These are phyloP conservation scores for Xylaria sp. DNA, from an alignment of 2,329 filamentous ascomycete species.

Conservation along the genomic window DNA sequence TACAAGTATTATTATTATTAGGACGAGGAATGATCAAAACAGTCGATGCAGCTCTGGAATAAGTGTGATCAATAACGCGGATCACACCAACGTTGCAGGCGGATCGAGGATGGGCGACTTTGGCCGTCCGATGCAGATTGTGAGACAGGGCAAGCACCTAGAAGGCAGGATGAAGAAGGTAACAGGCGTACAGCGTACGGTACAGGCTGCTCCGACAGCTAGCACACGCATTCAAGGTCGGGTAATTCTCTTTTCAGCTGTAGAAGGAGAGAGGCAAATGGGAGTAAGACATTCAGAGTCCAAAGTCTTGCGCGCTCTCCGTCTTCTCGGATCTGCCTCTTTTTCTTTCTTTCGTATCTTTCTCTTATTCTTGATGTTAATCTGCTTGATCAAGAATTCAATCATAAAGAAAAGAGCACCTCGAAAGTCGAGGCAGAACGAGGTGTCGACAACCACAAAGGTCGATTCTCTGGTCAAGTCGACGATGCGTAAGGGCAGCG, in stretches of 20 bases:
- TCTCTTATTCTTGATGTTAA: neutral
- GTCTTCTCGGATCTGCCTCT: neutral
- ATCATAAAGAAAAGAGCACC: neutral
- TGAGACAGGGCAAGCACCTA: constrained; percentile 19
- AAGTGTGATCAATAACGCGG: constrained; percentile 14
- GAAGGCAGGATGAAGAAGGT: constrained; percentile 11
- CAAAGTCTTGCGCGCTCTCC: neutral
- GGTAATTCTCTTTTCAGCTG: constrained; percentile 2
- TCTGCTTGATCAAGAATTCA: neutral
- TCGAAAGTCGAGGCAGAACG: neutral
- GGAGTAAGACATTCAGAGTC: constrained; percentile 1
- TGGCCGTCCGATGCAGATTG: constrained; percentile 14
- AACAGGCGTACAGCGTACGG: constrained; percentile 5
- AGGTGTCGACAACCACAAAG: constrained; percentile 2
- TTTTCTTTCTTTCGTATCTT: neutral
- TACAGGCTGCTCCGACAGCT: neutral
- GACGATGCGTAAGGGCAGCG: constrained; percentile 15
- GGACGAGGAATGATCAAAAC: constrained; percentile 6
- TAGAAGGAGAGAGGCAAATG: constrained; percentile 1
- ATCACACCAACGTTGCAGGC: constrained; percentile 16
- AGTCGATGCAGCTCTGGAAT: constrained; percentile 6
- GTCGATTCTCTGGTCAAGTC: neutral
- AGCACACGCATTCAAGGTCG: neutral
- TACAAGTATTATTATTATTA: neutral
- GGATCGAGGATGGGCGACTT: constrained; percentile 18